Conservation (phyloP, 176 grass and related monocot genomes). For the Cymbopogon citratus region DNA sequence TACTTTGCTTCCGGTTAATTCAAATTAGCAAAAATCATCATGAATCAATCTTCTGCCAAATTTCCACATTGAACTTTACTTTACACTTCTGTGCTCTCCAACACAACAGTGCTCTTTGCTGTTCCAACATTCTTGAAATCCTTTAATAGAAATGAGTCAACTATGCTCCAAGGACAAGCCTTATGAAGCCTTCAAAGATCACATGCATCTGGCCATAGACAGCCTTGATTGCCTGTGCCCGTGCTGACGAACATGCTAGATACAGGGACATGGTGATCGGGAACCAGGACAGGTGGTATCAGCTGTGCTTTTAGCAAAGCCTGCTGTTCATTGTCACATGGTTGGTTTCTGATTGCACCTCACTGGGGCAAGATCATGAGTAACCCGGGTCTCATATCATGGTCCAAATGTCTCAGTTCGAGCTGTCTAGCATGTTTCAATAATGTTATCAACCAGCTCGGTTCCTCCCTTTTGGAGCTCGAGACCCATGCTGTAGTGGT, state of each 20-base stretch:
- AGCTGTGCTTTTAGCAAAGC: constrained; percentile 36
- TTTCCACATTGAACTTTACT: neutral
- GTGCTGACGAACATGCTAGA: constrained; percentile 36
- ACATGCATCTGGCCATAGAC: constrained; percentile 47
- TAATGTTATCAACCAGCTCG: constrained; percentile 47
- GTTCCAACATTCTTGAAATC: neutral
- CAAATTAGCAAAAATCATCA: neutral
- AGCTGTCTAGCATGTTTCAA: constrained; percentile 45
- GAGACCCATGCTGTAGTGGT: constrained; percentile 14
- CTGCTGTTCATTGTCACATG: constrained; percentile 43
- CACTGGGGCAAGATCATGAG: constrained; percentile 35
- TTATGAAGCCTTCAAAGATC: constrained; percentile 23
- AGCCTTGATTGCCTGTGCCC: constrained; percentile 45
- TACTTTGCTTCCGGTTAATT: neutral
- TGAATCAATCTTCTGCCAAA: neutral
- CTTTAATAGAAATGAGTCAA: constrained; percentile 13
- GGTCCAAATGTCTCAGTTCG: constrained; percentile 30
- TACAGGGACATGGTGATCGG: constrained; percentile 22
- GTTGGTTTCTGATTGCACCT: constrained; percentile 33
- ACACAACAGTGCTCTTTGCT: neutral
- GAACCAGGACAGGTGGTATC: constrained; percentile 32
- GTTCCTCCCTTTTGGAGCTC: constrained; percentile 31
- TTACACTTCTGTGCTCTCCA: neutral
- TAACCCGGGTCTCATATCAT: constrained; percentile 31
- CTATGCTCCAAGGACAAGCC: constrained; percentile 14